These are phyloP conservation scores for Aquilaria malaccensis DNA, from an alignment of 345 rosid genomes.

Conservation along the genomic window DNA sequence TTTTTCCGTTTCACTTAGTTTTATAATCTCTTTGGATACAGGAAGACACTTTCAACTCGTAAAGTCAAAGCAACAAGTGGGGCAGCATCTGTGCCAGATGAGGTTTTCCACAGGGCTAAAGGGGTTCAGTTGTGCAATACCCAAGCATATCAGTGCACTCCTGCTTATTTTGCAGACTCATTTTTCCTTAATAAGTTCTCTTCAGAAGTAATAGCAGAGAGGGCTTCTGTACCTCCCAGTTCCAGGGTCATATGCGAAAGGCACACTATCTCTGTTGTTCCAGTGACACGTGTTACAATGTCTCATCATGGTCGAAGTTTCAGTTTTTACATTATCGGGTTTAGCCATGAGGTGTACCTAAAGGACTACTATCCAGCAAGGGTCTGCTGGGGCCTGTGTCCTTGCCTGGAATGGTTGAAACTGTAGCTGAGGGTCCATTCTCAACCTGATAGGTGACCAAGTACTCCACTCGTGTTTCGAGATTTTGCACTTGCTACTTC, in stretches of 20 bases:
- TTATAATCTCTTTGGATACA: constrained; percentile 16
- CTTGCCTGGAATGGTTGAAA: constrained; percentile 89
- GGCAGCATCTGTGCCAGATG: constrained; percentile 94
- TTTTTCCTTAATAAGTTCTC: constrained; percentile 87
- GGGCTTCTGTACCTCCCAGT: constrained; percentile 59
- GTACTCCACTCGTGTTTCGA: too few species aligned
- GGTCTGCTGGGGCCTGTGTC: constrained; percentile 95
- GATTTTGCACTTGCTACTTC: too few species aligned
- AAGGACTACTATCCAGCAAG: constrained; percentile 89
- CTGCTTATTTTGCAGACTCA: constrained; percentile 89
- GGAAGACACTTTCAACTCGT: constrained; percentile 78
- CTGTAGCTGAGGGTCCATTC: constrained; percentile 19
- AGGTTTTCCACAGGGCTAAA: constrained; percentile 81
- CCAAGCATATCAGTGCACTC: constrained; percentile 87
- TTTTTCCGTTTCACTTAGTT: background rate
- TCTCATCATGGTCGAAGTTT: constrained; percentile 56
- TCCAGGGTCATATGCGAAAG: constrained; percentile 89
- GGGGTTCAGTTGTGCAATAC: constrained; percentile 93
- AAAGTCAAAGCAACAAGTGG: constrained; percentile 85
- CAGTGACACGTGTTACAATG: constrained; percentile 90
- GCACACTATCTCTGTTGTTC: constrained; percentile 80
- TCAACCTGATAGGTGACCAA: background rate
- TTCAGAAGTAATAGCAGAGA: constrained; percentile 73
- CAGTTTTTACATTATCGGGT: constrained; percentile 86
- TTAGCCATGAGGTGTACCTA: constrained; percentile 72